phyloP scores from a whole-genome alignment of 2,329 filamentous ascomycete genomes.

The Alternaria burnsii region DNA sequence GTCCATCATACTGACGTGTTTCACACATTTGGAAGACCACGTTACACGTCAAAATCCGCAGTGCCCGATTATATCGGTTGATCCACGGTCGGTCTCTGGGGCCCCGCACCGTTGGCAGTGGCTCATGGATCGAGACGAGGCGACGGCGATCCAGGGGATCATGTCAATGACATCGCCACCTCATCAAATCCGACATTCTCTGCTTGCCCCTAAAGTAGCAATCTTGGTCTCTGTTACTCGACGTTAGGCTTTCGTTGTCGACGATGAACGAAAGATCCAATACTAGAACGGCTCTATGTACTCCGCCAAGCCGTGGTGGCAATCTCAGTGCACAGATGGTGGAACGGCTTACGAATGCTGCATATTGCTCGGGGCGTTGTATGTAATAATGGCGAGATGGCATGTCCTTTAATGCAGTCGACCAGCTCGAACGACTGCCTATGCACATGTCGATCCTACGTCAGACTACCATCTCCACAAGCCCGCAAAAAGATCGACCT shows the following conservation, averaged over 20 bases:
- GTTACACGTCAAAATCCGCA: slow-evolving; percentile 23
- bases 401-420: slow-evolving; percentile 4
- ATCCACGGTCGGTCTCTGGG: slow-evolving; percentile 34
- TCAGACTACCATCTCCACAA: slow-evolving; percentile 2
- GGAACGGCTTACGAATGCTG: slow-evolving; percentile 17
- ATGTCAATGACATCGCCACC: slow-evolving; percentile 24
- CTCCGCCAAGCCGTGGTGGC: slow-evolving; percentile 15
- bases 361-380: background rate
- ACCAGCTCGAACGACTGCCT: background rate
- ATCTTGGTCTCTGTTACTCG: background rate
- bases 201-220: slow-evolving; percentile 6
- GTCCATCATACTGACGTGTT: slow-evolving; percentile 21
- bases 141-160: slow-evolving; percentile 23
- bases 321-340: slow-evolving; percentile 8
- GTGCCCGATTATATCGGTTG: slow-evolving; percentile 16
- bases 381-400: background rate
- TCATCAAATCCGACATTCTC: background rate
- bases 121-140: slow-evolving; percentile 28
- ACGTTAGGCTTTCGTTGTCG: slow-evolving; percentile 1
- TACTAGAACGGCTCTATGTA: background rate
- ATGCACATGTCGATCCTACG: slow-evolving; percentile 3
- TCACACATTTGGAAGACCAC: slow-evolving; percentile 13
- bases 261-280: slow-evolving; percentile 1
- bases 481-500: background rate
- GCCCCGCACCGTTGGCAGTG: slow-evolving; percentile 33